Percentiles rank a stretch among this genome's conserved stretches.
Conservation (phyloP, 1,284 basidiomycete species). For the Rhodotorula sp. region DNA sequence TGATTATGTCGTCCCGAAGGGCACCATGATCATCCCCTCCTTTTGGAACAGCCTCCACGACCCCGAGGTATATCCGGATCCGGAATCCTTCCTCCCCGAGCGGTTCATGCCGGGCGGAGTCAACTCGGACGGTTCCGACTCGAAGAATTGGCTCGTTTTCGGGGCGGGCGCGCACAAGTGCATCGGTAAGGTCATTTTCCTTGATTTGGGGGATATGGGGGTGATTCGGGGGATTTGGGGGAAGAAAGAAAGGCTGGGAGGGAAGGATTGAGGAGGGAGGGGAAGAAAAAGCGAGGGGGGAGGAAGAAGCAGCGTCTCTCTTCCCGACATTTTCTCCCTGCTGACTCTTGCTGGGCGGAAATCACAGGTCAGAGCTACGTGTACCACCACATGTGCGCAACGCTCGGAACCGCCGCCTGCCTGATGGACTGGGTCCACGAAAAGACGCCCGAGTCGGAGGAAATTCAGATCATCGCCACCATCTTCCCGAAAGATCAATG, state of each 20-base stretch:
- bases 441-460: slow-evolving; percentile 70
- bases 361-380: slow-evolving; percentile 78
- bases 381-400: slow-evolving; percentile 82
- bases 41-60: slow-evolving; percentile 92
- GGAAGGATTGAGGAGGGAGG: no score
- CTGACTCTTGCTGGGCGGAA: no score
- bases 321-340: no score
- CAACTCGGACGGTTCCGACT: slow-evolving; percentile 69
- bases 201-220: no score
- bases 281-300: no score
- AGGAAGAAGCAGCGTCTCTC: no score
- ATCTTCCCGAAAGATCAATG: slow-evolving; percentile 94
- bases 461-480: slow-evolving; percentile 58
- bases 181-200: slow-evolving; percentile 14
- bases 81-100: slow-evolving; percentile 79
- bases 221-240: no score
- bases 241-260: no score
- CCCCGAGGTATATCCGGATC: slow-evolving; percentile 79
- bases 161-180: slow-evolving; percentile 83
- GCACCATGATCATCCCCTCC: slow-evolving; percentile 95
- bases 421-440: slow-evolving; percentile 88
- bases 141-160: slow-evolving; percentile 94
- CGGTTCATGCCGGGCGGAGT: slow-evolving; percentile 85
- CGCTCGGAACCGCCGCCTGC: slow-evolving; percentile 77
- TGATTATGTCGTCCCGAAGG: slow-evolving; percentile 86